Base-by-base conservation (phyloP, 192 early-diverging fungal species). In the Allomyces macrogynus region DNA sequence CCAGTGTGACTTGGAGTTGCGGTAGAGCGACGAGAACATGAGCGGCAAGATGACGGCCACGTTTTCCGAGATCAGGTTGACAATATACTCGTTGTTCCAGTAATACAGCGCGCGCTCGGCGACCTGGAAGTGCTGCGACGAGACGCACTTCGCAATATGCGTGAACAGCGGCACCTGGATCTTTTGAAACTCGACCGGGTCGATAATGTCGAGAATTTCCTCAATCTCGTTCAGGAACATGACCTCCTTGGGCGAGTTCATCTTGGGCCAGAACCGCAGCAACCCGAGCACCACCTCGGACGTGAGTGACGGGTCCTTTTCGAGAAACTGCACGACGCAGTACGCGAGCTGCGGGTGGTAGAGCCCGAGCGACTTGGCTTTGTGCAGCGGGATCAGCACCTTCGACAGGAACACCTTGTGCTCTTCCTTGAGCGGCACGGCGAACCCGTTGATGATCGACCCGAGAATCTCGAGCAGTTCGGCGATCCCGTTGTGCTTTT, bases 381-480 rank as follows among this genome's bases (percentile, higher is more conserved):
- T 97, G 78, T 99, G 96, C 63, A 99, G 75, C 10, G 96, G 96
- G 65, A 99, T 76, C 66, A 99, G 80, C 23, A 95, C 95, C 62
- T 87, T 81, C 61, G 86, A 86, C 63, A 99, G 72, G 75, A 99
- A 99, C 25, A 86, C 86, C 76, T 95, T 92, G 79, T 99, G 96
- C 77, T 99, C 96, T 64, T 97, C 92, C 73, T 99, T 99, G 49
- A 99, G 79, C 57, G 96, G 96, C 24, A 97, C 78, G 1, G 96
- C 94, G 72, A 99, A 99, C 22, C 96, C 96, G 73, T 99, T 99
- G 77, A 99, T 99, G 69, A 99, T 99, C 91, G 89, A 93, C 68
- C 96, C 96, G 24, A 99, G 78, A 69, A 99, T 99, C 74, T 99
- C 96, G 22, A 99, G 73, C 63, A 99, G 76, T 75, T 99, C 96